These are phyloP conservation scores for Neobulgaria alba DNA, from an alignment of 2,329 filamentous ascomycete species.

Conservation along the genomic window DNA sequence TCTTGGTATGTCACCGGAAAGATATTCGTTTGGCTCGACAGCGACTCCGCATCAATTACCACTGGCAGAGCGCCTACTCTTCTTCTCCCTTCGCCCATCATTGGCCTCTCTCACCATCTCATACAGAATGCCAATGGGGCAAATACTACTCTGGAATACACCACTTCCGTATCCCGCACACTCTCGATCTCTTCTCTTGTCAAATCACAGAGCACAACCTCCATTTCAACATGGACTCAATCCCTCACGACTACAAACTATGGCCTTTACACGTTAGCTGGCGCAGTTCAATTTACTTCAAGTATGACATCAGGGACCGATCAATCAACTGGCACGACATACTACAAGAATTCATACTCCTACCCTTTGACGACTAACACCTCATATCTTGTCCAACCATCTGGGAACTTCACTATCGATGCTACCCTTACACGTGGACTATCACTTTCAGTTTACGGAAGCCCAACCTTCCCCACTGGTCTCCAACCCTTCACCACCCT, in stretches of 20 bases:
- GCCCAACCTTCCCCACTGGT: slow-evolving; percentile 48
- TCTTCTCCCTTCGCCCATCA: slow-evolving; percentile 32
- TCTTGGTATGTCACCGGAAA: slow-evolving; percentile 74
- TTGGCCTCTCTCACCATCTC: slow-evolving; percentile 42
- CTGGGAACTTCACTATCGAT: slow-evolving; percentile 39
- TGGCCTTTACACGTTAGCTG: slow-evolving; percentile 45
- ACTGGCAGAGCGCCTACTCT: slow-evolving; percentile 36
- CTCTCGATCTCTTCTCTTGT: slow-evolving; percentile 46
- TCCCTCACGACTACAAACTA: slow-evolving; percentile 44
- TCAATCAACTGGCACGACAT: slow-evolving; percentile 23
- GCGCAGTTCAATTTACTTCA: slow-evolving; percentile 43
- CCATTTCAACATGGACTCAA: slow-evolving; percentile 48
- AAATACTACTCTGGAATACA: slow-evolving; percentile 53
- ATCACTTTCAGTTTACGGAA: slow-evolving; percentile 36
- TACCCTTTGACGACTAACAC: slow-evolving; percentile 55
- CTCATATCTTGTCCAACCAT: slow-evolving; percentile 35
- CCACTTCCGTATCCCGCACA: slow-evolving; percentile 44
- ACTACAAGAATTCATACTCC: slow-evolving; percentile 35
- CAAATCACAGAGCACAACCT: slow-evolving; percentile 37
- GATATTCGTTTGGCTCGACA: slow-evolving; percentile 67
- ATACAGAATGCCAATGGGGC: slow-evolving; percentile 39
- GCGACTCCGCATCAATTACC: slow-evolving; percentile 38
- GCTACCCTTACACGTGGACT: slow-evolving; percentile 42
- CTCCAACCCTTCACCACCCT: slow-evolving; percentile 45
- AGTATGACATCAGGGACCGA: slow-evolving; percentile 44